Percentiles rank a stretch among this genome's conserved stretches.
phyloP scores from a whole-genome alignment of 108 stramenopile genomes.

The Skeletonema marinoi region DNA sequence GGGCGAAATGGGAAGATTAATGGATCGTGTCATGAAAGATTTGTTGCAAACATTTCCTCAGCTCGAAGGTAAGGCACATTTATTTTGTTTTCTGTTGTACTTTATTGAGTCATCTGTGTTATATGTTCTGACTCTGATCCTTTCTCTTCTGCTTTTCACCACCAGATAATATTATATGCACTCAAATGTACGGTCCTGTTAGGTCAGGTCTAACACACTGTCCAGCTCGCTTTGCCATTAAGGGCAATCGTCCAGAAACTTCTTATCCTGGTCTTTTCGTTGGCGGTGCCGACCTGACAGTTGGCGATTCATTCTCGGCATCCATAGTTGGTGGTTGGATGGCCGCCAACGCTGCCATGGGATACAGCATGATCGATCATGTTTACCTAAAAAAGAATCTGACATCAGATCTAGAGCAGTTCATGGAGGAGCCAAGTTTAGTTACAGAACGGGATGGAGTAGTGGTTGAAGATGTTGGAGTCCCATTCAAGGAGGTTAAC shows the following conservation, averaged over 20 bases:
- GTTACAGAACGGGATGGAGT: slow-evolving; percentile 44
- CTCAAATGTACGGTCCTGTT: slow-evolving; percentile 58
- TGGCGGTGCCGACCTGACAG: slow-evolving; percentile 82
- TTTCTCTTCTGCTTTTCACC: background rate
- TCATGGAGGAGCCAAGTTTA: slow-evolving; percentile 61
- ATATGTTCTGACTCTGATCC: background rate
- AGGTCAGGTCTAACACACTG: slow-evolving; percentile 76
- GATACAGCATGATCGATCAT: slow-evolving; percentile 77
- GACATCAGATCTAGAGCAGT: slow-evolving; percentile 68
- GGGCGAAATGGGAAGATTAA: slow-evolving; percentile 52
- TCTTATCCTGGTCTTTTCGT: slow-evolving; percentile 79
- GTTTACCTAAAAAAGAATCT: slow-evolving; percentile 85
- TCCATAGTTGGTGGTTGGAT: slow-evolving; percentile 84
- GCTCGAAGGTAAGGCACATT: slow-evolving; percentile 52
- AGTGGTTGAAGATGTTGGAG: slow-evolving; percentile 72
- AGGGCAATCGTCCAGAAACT: slow-evolving; percentile 80
- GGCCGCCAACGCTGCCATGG: slow-evolving; percentile 84
- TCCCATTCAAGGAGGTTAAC: slow-evolving; percentile 42
- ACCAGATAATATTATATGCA: slow-evolving; percentile 49
- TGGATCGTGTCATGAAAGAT: slow-evolving; percentile 69
- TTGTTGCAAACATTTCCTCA: slow-evolving; percentile 73
- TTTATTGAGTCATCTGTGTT: background rate
- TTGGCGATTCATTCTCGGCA: slow-evolving; percentile 82
- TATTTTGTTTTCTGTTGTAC: background rate
- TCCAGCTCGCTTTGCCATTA: slow-evolving; percentile 83